Base-by-base conservation (phyloP, 2,329 filamentous ascomycete species). In the Allantophomopsis lycopodina region DNA sequence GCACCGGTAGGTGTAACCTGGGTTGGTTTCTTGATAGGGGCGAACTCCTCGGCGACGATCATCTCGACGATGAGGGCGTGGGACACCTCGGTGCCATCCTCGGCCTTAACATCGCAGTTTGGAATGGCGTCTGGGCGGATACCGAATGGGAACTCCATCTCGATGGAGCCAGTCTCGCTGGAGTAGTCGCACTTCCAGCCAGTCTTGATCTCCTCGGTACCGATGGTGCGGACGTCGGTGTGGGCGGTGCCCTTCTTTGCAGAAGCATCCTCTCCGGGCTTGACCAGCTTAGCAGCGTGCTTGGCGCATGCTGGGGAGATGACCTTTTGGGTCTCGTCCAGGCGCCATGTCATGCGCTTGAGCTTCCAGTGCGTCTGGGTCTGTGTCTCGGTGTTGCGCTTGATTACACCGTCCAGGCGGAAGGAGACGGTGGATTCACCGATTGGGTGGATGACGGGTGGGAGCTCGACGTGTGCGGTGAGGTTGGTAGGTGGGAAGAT, bases 401-500 rank as follows among this genome's bases (percentile, higher is more conserved):
- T 81, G 33, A 87, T 76, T 40, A 95, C 76, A n/a, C 89, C 89
- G 46, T 88, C 84, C 46, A 98, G 73, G 39, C 80, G 79, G 62
- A 95, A 78, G 35, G 76, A 71, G 37, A 95, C 71, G 10, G 70
- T 81, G 62, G 93, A 89, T 51, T 75, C 77, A 51, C 85, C 83
- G 44, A 88, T 83, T 5, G 89, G 87, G 62, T 94, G 81, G 46
- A 95, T 79, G 47, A 94, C 76, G 31, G 84, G 76, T 36, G 81
- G 81, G 46, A 94, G 79, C 52, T 85, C 79, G 46, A 91, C 82
- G 53, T 79, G 80, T 42, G 86, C 83, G 48, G 85, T 88, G 53
- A 98, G 79, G 62, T 94, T 91, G 49, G 91, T 98, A 0, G 91
- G 89, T 36, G 89, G 91, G 62, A 98, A 98, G 54, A 96, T 83